Evolutionary conservation across 2,329 filamentous ascomycete species (phyloP).

Genomic region (Monosporascus sp.): DNA sequence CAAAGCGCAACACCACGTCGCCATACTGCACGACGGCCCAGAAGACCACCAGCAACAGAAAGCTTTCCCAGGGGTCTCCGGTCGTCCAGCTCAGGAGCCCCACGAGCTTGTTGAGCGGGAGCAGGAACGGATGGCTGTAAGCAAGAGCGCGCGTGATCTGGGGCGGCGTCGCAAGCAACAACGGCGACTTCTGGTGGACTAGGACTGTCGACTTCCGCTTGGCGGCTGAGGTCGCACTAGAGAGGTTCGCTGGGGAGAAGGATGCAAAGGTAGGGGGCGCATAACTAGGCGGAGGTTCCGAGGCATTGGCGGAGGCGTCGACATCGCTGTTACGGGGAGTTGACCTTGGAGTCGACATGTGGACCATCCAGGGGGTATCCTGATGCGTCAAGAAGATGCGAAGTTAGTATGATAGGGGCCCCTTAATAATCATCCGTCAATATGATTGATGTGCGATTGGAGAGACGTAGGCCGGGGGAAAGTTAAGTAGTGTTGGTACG

Average conservation of each 20-base stretch:
- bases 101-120: constrained; percentile 79
- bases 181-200: constrained; percentile 92
- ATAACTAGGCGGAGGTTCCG: constrained; percentile 27
- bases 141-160: constrained; percentile 90
- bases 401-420: constrained; percentile 8
- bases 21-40: constrained; percentile 87
- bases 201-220: constrained; percentile 86
- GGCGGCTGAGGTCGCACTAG: constrained; percentile 53
- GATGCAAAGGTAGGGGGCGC: constrained; percentile 72
- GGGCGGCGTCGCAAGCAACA: constrained; percentile 88
- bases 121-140: constrained; percentile 90
- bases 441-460: no score
- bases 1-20: constrained; percentile 72
- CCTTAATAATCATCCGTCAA: no score
- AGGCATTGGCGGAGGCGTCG: constrained; percentile 29
- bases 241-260: constrained; percentile 81
- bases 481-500: no score
- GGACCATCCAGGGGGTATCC: constrained; percentile 49
- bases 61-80: constrained; percentile 94
- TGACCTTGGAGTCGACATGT: constrained; percentile 43
- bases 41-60: constrained; percentile 76
- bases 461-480: no score
- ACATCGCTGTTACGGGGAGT: constrained; percentile 29
- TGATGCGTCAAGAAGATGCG: constrained; percentile 14
- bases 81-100: constrained; percentile 92